Evolutionary conservation across 2,329 filamentous ascomycete genomes (phyloP).

Genomic region (Diaporthe eres): DNA sequence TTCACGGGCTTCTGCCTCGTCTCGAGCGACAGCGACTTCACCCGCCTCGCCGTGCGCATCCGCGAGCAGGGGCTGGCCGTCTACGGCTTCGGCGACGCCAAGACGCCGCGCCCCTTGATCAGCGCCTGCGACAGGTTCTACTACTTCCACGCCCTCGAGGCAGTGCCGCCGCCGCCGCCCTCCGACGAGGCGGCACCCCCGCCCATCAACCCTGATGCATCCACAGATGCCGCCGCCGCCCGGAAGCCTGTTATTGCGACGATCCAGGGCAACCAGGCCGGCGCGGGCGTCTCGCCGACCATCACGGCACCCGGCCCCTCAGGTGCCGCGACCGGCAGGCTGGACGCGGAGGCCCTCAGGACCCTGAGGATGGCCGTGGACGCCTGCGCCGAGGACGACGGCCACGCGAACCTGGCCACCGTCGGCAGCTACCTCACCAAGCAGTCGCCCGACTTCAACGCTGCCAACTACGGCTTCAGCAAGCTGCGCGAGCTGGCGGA

Average conservation of each 20-base stretch:
- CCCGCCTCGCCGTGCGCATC: slow-evolving; percentile 52
- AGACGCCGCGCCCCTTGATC: slow-evolving; percentile 52
- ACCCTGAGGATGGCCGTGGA: slow-evolving; percentile 44
- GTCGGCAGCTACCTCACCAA: slow-evolving; percentile 48
- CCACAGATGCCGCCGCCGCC: not conserved
- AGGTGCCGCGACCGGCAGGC: not conserved
- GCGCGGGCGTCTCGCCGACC: not conserved
- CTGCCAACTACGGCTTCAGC: slow-evolving; percentile 47
- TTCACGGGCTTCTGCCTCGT: slow-evolving; percentile 51
- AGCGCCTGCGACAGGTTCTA: slow-evolving; percentile 53
- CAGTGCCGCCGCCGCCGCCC: too few species aligned
- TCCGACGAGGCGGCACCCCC: not conserved
- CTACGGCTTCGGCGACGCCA: slow-evolving; percentile 52
- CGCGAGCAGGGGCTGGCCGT: slow-evolving; percentile 51
- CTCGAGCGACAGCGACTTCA: slow-evolving; percentile 51
- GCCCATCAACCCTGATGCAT: not conserved
- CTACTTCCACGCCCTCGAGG: slow-evolving; percentile 45
- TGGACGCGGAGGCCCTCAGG: not conserved
- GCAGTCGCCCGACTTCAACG: slow-evolving; percentile 50
- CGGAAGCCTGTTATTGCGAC: not conserved
- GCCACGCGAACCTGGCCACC: slow-evolving; percentile 48
- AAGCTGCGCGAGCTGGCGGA: slow-evolving; percentile 46
- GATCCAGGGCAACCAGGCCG: not conserved
- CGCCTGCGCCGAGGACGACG: slow-evolving; percentile 45
- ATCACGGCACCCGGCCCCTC: not conserved